Percentiles rank a stretch among this genome's conserved stretches.
Evolutionary conservation across 345 rosid genomes (phyloP).

Genomic region (Chamaenerion angustifolium): DNA sequence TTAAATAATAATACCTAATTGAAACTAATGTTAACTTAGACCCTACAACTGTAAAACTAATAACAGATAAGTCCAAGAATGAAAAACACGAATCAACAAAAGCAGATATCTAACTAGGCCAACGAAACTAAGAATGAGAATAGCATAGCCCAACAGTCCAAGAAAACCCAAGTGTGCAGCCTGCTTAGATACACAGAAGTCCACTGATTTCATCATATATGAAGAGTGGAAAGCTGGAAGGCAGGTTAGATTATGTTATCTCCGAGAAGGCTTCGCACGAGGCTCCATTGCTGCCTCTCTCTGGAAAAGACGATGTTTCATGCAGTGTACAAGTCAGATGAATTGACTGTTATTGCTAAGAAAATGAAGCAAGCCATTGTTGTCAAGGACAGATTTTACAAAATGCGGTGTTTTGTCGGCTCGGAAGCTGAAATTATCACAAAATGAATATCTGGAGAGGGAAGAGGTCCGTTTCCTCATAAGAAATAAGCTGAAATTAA

Average conservation of each 20-base stretch:
- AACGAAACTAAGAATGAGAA: too few relatives aligned
- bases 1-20: too few relatives aligned
- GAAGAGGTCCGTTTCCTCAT: slow-evolving; percentile 35
- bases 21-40: too few relatives aligned
- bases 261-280: slow-evolving; percentile 37
- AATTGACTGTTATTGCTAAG: slow-evolving; percentile 52
- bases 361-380: slow-evolving; percentile 58
- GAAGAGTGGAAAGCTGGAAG: slow-evolving; percentile 44
- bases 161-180: too few relatives aligned
- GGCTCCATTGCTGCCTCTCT: slow-evolving; percentile 77
- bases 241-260: slow-evolving; percentile 48
- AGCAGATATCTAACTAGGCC: too few relatives aligned
- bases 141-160: too few relatives aligned
- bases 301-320: slow-evolving; percentile 75
- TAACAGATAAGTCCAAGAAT: too few relatives aligned
- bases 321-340: slow-evolving; percentile 54
- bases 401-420: slow-evolving; percentile 74
- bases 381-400: slow-evolving; percentile 65
- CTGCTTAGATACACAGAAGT: too few relatives aligned
- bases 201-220: too few relatives aligned
- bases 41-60: too few relatives aligned
- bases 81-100: too few relatives aligned
- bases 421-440: slow-evolving; percentile 57
- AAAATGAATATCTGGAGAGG: slow-evolving; percentile 60
- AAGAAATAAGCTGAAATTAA: background rate